Conservation (phyloP, 1,284 basidiomycete genomes). For the Rhodotorula mucilaginosa region DNA sequence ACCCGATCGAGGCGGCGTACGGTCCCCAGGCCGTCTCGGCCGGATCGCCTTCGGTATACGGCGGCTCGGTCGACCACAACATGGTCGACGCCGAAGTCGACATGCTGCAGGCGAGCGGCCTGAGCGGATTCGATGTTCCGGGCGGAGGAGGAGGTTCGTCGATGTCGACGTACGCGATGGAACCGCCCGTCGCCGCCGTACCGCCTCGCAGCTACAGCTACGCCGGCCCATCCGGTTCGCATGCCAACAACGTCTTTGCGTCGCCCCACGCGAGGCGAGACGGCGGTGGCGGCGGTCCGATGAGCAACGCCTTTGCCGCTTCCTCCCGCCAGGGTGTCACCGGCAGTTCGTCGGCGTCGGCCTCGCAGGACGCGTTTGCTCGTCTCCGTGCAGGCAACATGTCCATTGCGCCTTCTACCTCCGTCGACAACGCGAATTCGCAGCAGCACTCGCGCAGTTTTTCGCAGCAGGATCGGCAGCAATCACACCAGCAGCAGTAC, state of each 20-base stretch:
- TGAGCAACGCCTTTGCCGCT: neutral
- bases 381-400: constrained; percentile 17
- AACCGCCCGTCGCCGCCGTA: neutral
- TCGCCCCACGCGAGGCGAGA: neutral
- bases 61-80: neutral
- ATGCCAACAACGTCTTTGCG: neutral
- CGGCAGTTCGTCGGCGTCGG: neutral
- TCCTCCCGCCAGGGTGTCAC: too few species aligned
- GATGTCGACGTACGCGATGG: neutral
- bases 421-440: neutral
- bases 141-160: neutral
- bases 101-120: constrained; percentile 14
- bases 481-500: too few species aligned
- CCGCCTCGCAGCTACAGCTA: constrained; percentile 15
- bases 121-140: constrained; percentile 1
- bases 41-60: neutral
- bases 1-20: constrained; percentile 15
- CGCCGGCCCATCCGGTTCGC: neutral
- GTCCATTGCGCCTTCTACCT: constrained; percentile 24
- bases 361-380: constrained; percentile 16
- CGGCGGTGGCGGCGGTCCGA: neutral
- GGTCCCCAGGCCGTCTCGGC: constrained; percentile 11
- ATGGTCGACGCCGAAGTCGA: constrained; percentile 5
- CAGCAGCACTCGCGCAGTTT: too few species aligned
- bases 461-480: too few species aligned